These are phyloP conservation scores for Kwoniella sp. DNA, from an alignment of 768 basidiomycete genomes.

Conservation along the genomic window DNA sequence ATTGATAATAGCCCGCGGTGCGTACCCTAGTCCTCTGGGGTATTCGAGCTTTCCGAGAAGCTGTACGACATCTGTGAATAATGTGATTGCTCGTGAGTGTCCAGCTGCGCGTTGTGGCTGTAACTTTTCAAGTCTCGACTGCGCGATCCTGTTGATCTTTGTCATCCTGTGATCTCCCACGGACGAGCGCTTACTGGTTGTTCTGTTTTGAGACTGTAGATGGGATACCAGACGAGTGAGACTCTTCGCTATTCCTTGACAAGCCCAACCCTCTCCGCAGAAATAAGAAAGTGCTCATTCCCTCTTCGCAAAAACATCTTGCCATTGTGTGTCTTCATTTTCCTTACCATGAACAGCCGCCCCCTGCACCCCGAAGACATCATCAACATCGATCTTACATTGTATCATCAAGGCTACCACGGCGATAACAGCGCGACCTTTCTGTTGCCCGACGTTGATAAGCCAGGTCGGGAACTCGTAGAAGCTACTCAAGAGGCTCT, in stretches of 20 bases:
- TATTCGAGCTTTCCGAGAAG: slow-evolving; percentile 77
- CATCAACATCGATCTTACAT: slow-evolving; percentile 83
- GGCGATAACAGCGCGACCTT: slow-evolving; percentile 88
- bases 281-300: too few species aligned
- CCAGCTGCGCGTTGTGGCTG: too few species aligned
- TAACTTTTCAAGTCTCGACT: background rate
- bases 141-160: background rate
- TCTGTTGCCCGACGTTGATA: slow-evolving; percentile 76
- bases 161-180: background rate
- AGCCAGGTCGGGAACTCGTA: slow-evolving; percentile 69
- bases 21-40: slow-evolving; percentile 82
- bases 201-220: slow-evolving; percentile 52
- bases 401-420: slow-evolving; percentile 80
- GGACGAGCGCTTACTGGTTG: too few species aligned
- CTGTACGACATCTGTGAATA: slow-evolving; percentile 86
- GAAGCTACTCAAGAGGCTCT: slow-evolving; percentile 67
- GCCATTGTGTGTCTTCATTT: too few species aligned
- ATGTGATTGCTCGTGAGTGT: slow-evolving; percentile 66
- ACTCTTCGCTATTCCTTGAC: too few species aligned
- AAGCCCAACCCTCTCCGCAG: too few species aligned
- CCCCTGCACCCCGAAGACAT: slow-evolving; percentile 80
- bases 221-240: slow-evolving; percentile 88
- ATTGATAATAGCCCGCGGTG: slow-evolving; percentile 67
- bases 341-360: slow-evolving; percentile 65
- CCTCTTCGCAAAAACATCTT: too few species aligned